Conservation (phyloP, 139 green algal species). For the Coccomyxa sp. region DNA sequence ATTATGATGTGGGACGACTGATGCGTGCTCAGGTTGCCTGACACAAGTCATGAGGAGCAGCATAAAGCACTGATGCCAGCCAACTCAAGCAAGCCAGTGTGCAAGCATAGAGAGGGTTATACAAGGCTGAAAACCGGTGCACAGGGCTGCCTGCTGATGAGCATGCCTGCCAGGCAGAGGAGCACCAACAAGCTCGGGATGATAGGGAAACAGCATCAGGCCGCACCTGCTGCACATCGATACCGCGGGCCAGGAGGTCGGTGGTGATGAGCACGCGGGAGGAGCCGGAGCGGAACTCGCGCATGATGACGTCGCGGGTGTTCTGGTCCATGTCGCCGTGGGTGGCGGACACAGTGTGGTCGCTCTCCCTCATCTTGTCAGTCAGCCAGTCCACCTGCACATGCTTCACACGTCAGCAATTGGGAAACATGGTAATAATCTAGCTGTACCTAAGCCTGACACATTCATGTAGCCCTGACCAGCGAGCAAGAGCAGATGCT, state of each 20-base stretch:
- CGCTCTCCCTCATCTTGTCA: conserved; percentile 97
- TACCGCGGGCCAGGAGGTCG: conserved; percentile 98
- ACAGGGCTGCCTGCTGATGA: not conserved
- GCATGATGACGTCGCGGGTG: conserved; percentile 99
- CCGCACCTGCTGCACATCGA: conserved; percentile 96
- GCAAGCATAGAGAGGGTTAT: not conserved
- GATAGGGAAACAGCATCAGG: not conserved
- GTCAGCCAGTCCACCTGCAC: conserved; percentile 97
- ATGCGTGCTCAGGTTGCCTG: not conserved
- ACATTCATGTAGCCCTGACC: too few species aligned
- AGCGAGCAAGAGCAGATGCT: too few species aligned
- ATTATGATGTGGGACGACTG: not conserved
- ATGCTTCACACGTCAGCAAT: not conserved
- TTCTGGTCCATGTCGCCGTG: conserved; percentile 99
- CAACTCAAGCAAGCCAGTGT: not conserved
- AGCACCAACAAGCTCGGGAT: not conserved
- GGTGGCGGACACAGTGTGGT: conserved; percentile 99
- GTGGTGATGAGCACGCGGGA: conserved; percentile 99
- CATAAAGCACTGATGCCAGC: not conserved
- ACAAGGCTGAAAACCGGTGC: not conserved
- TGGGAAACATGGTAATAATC: too few species aligned
- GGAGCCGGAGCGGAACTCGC: conserved; percentile 98
- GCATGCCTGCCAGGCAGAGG: too few species aligned
- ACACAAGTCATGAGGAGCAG: not conserved
- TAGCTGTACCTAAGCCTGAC: too few species aligned